These are phyloP conservation scores for Herpetomonas muscarum DNA, from an alignment of 208 protist genomes.

Conservation along the genomic window DNA sequence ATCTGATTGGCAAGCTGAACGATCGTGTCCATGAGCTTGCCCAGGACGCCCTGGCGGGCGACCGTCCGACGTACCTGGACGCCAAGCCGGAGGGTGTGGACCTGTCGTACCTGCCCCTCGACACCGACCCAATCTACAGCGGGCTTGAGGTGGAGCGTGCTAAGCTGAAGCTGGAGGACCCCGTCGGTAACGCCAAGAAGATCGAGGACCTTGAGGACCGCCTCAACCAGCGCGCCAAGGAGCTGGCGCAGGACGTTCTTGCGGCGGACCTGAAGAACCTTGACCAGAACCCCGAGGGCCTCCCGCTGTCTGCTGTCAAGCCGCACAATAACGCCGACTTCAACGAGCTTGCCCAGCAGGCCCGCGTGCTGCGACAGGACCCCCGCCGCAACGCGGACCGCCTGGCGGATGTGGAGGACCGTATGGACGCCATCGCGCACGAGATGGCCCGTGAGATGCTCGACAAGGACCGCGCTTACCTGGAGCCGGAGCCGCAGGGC, in stretches of 20 bases:
- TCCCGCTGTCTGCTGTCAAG: constrained; percentile 45
- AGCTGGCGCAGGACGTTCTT: constrained; percentile 55
- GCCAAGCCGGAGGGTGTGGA: constrained; percentile 46
- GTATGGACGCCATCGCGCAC: constrained; percentile 60
- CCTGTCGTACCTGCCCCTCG: constrained; percentile 49
- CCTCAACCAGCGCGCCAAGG: constrained; percentile 55
- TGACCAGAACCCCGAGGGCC: constrained; percentile 28
- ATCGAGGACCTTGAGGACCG: constrained; percentile 58
- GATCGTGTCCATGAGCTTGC: constrained; percentile 52
- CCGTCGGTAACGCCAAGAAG: constrained; percentile 33
- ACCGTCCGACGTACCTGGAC: constrained; percentile 48
- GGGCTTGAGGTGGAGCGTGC: constrained; percentile 61
- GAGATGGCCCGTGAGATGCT: constrained; percentile 60
- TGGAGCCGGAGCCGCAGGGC: constrained; percentile 59
- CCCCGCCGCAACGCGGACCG: constrained; percentile 41
- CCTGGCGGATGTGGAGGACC: constrained; percentile 49
- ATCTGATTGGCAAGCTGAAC: constrained; percentile 47
- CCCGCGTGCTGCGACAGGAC: constrained; percentile 29
- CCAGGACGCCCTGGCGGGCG: constrained; percentile 34
- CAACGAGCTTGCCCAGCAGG: constrained; percentile 28
- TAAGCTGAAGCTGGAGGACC: constrained; percentile 58
- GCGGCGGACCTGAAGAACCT: constrained; percentile 50
- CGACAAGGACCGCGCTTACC: constrained; percentile 51
- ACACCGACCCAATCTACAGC: constrained; percentile 54
- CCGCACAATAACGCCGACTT: constrained; percentile 64